phyloP scores from a whole-genome alignment of 2,329 filamentous ascomycete genomes.

The Cladorrhinum sp. region DNA sequence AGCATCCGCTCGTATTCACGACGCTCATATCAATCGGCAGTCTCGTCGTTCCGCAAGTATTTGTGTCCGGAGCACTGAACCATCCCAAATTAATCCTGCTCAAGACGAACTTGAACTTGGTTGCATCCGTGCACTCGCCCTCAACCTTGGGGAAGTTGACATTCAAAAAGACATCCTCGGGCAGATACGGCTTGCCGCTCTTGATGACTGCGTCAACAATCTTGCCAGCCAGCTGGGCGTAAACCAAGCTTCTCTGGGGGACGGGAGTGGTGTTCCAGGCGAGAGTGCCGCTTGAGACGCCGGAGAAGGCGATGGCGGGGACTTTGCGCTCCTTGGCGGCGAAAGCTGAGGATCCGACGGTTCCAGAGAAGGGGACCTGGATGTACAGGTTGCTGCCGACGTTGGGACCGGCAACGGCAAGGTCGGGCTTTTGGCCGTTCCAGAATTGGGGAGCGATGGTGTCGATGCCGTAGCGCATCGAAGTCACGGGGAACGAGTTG shows the following conservation, averaged over 20 bases:
- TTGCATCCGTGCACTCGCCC: slow-evolving; percentile 47
- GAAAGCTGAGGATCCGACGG: slow-evolving; percentile 62
- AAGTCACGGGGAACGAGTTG: slow-evolving; percentile 65
- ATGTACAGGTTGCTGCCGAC: slow-evolving; percentile 56
- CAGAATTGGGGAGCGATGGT: slow-evolving; percentile 53
- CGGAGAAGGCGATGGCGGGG: slow-evolving; percentile 67
- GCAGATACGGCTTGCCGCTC: slow-evolving; percentile 61
- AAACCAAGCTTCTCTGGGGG: slow-evolving; percentile 55
- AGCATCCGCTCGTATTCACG: slow-evolving; percentile 51
- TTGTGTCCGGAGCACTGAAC: slow-evolving; percentile 52
- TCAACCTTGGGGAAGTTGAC: slow-evolving; percentile 63
- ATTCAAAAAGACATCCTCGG: slow-evolving; percentile 59
- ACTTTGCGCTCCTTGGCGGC: slow-evolving; percentile 53
- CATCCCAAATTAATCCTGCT: slow-evolving; percentile 58
- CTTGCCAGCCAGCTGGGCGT: slow-evolving; percentile 59
- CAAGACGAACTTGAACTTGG: slow-evolving; percentile 62
- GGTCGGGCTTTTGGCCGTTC: slow-evolving; percentile 50
- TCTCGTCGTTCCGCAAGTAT: slow-evolving; percentile 52
- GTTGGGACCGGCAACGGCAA: slow-evolving; percentile 66
- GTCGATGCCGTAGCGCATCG: slow-evolving; percentile 61
- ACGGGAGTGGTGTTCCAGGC: slow-evolving; percentile 53
- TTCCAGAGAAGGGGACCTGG: slow-evolving; percentile 59
- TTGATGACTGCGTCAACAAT: slow-evolving; percentile 54
- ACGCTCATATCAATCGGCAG: slow-evolving; percentile 60
- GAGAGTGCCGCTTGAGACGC: slow-evolving; percentile 46